These are phyloP conservation scores for Plasmodium knowlesi DNA, from an alignment of 169 alveolate genomes.

Conservation along the genomic window DNA sequence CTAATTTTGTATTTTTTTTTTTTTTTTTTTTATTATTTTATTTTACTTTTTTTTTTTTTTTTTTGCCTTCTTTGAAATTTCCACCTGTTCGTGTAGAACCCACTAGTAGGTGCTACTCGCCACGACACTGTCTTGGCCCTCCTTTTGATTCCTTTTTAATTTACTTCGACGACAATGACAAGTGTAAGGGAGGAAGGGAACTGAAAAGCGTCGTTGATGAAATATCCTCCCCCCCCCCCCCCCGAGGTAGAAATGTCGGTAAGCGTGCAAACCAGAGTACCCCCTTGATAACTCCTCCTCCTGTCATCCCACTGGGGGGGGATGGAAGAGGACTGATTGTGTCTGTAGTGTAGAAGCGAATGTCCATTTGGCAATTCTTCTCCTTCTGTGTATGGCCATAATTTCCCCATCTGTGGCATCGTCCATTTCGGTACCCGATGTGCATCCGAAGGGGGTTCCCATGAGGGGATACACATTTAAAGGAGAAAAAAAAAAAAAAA, in stretches of 20 bases:
- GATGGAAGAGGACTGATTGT: not conserved
- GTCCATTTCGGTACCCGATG: not conserved
- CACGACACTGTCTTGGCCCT: not conserved
- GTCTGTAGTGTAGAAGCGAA: not conserved
- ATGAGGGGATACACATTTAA: not conserved
- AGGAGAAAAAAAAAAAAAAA: too few species aligned
- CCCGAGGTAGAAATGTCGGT: too few species aligned
- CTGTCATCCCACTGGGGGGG: not conserved
- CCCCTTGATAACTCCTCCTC: not conserved
- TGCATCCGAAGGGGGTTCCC: not conserved
- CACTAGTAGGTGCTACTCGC: not conserved
- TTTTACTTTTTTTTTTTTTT: not conserved
- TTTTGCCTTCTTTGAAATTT: not conserved
- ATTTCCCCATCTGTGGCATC: not conserved
- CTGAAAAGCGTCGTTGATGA: too few species aligned
- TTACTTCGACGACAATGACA: not conserved
- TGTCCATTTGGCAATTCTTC: not conserved
- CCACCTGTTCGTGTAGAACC: not conserved
- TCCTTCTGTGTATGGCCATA: not conserved
- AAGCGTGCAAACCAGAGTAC: not conserved
- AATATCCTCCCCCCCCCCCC: too few species aligned
- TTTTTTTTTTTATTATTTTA: not conserved
- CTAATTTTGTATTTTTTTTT: too few species aligned
- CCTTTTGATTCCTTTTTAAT: not conserved
- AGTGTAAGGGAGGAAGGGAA: not conserved